Base-by-base conservation (phyloP, 129 eudicot species). In the Flaveria brownii region DNA sequence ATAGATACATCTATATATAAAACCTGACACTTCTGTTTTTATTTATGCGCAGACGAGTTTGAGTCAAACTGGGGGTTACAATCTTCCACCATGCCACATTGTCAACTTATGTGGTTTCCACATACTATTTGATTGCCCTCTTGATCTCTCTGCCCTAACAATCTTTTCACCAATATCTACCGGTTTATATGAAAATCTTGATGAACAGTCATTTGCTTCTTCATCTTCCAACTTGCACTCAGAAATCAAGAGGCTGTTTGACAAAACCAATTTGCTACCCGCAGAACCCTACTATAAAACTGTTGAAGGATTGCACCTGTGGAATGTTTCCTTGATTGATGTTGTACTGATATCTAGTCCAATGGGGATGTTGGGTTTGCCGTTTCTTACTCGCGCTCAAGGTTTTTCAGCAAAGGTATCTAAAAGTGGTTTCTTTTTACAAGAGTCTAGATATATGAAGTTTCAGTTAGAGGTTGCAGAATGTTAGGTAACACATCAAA, bases 351-450 rank as follows among this genome's bases (percentile, higher is more conserved):
- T 94, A 51, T 87, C 97, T 11, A 87, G 86, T 78, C 91, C 96
- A 13, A 89, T 82, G 93, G 97, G 98, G 45, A 88, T 94, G 96
- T 83, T 94, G 57, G 98, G 98, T 14, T 78, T 91, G 82, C 98
- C 98, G 5, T 91, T 85, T 82, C 93, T 93, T 28, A 93, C 97
- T 46, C 84, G 97, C 61, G 4, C 73, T 11, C 6, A 86, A 42
- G 90, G 85, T 61, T 93, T 93, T 85, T 82, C 88, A 1, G 98
- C 98, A 25, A 88, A 90, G 95, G 92, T 88, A 59, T 43, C 4
- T 28, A 33, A 64, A 3, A 7, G 0, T 39, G 1, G 12, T 47
- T 43, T 68, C 5, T 57, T 73, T 30, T 0, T 52, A 56, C 7
- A 13, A 42, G 68, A 22, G 45, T 65, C 14, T 17, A 51, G 60